Percentiles rank a stretch among this genome's conserved stretches.
phyloP scores from a whole-genome alignment of 257 asterid species.

The Solanum gracilifrons region DNA sequence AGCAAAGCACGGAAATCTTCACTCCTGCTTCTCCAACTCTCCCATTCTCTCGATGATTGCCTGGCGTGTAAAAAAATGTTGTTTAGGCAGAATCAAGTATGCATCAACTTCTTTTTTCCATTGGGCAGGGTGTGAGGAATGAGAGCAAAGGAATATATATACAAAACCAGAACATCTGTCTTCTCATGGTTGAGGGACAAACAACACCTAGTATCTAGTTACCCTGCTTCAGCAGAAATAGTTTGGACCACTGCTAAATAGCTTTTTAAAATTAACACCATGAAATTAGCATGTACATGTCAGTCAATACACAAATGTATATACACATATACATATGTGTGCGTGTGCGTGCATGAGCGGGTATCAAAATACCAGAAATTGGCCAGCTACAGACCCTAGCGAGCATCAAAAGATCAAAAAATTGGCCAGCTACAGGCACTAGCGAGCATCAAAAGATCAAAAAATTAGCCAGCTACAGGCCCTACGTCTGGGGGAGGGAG shows the following conservation, averaged over 20 bases:
- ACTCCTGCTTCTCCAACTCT: constrained; percentile 82
- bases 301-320: not conserved
- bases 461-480: not conserved
- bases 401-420: not conserved
- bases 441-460: not conserved
- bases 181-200: not conserved
- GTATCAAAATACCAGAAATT: not conserved
- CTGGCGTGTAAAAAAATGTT: constrained; percentile 19
- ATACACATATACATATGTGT: not conserved
- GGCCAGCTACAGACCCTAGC: not conserved
- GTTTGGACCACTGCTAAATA: not conserved
- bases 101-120: not conserved
- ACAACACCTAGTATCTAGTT: not conserved
- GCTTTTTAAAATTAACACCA: not conserved
- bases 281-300: not conserved
- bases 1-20: not conserved
- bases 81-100: not conserved
- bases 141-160: not conserved
- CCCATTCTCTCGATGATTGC: constrained; percentile 97
- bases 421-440: not conserved
- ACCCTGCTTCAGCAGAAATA: not conserved
- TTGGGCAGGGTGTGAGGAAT: not conserved
- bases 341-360: not conserved
- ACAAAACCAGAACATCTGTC: not conserved
- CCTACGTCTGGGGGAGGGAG: not conserved